phyloP scores from a whole-genome alignment of 2,329 filamentous ascomycete species.

The Claviceps maximensis region DNA sequence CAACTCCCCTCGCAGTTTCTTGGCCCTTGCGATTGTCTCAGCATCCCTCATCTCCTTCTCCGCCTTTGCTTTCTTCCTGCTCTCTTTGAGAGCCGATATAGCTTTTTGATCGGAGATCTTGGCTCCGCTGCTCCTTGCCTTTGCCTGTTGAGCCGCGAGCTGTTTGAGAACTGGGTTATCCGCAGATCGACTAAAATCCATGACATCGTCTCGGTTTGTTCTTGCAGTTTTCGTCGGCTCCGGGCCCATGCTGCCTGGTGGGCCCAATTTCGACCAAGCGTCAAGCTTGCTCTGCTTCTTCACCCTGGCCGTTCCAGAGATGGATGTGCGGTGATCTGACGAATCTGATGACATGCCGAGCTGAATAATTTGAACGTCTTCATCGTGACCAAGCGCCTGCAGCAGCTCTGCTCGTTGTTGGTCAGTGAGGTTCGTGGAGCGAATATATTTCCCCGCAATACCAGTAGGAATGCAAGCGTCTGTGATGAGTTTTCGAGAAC shows the following conservation, averaged over 20 bases:
- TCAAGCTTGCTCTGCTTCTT: constrained; percentile 50
- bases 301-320: constrained; percentile 19
- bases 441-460: constrained; percentile 37
- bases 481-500: constrained; percentile 47
- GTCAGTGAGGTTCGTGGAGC: constrained; percentile 66
- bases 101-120: constrained; percentile 23
- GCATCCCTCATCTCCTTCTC: constrained; percentile 61
- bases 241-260: constrained; percentile 13
- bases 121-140: constrained; percentile 15
- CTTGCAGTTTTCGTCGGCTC: constrained; percentile 14
- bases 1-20: constrained; percentile 26
- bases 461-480: constrained; percentile 51
- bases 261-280: constrained; percentile 43
- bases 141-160: constrained; percentile 26
- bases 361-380: constrained; percentile 37
- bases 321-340: constrained; percentile 9
- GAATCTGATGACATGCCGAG: constrained; percentile 19
- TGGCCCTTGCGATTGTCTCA: constrained; percentile 56
- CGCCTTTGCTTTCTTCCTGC: constrained; percentile 60
- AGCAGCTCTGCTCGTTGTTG: constrained; percentile 76
- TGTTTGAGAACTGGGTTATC: constrained; percentile 35
- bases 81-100: constrained; percentile 46
- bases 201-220: constrained; percentile 33
- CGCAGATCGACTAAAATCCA: constrained; percentile 32
- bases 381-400: constrained; percentile 46